Conservation (phyloP, 192 early-diverging fungal genomes). For the Backusella circina region DNA sequence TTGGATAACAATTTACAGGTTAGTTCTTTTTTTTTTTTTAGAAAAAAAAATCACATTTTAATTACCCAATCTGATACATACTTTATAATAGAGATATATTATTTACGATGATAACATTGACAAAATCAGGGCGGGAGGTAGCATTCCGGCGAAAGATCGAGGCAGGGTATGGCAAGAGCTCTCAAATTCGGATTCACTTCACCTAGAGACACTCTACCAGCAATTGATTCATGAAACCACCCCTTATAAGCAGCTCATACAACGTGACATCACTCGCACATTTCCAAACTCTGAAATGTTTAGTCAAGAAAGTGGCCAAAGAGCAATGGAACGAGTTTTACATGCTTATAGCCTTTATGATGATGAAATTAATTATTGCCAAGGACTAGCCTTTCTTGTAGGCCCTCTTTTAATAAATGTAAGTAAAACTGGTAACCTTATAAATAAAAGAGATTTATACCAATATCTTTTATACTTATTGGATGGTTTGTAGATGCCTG, state of each 20-base stretch:
- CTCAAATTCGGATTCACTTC: conserved; percentile 74
- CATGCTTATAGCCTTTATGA: conserved; percentile 95
- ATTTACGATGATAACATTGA: conserved; percentile 25
- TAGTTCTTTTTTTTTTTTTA: background rate
- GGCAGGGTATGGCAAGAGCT: conserved; percentile 89
- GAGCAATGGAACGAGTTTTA: conserved; percentile 80
- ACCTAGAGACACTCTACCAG: conserved; percentile 76
- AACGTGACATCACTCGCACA: conserved; percentile 89
- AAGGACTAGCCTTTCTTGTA: conserved; percentile 92
- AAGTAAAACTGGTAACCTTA: conserved; percentile 16
- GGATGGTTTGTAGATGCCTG: conserved; percentile 67
- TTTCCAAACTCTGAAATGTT: conserved; percentile 89
- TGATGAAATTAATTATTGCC: conserved; percentile 93
- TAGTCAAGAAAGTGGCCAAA: conserved; percentile 77
- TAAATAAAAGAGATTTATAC: background rate
- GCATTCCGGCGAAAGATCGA: conserved; percentile 71
- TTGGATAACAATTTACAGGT: background rate
- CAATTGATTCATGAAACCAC: conserved; percentile 69
- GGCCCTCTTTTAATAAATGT: conserved; percentile 89
- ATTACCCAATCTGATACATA: background rate
- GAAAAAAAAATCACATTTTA: background rate
- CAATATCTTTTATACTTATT: background rate
- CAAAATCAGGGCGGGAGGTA: conserved; percentile 61
- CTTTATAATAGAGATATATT: background rate
- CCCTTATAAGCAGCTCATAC: conserved; percentile 86